Conservation (phyloP, 2,329 filamentous ascomycete genomes). For the Lecanicillium sp. region DNA sequence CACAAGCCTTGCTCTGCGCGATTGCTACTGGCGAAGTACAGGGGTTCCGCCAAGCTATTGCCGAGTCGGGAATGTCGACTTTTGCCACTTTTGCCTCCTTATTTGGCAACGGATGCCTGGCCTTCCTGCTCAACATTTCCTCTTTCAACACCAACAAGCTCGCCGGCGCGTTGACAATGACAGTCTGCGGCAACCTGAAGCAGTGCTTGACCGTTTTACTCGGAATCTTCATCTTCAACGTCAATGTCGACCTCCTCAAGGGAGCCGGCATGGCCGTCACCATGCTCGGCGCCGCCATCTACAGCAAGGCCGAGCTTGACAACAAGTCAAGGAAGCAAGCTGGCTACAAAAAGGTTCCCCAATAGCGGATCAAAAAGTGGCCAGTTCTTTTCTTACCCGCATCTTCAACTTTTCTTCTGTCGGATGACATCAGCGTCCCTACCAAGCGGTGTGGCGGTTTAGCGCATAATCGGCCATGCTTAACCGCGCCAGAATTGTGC, state of each 20-base stretch:
- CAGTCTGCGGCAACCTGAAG: slow-evolving; percentile 54
- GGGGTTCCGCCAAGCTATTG: slow-evolving; percentile 32
- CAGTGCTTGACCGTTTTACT: slow-evolving; percentile 51
- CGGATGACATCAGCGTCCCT: too few relatives aligned
- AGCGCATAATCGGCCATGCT: too few relatives aligned
- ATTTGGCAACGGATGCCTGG: slow-evolving; percentile 46
- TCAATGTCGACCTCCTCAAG: slow-evolving; percentile 45
- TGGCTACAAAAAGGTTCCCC: slow-evolving; percentile 29
- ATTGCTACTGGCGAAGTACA: slow-evolving; percentile 46
- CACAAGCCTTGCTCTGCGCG: slow-evolving; percentile 49
- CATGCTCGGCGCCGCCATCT: slow-evolving; percentile 49
- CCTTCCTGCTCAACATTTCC: slow-evolving; percentile 50
- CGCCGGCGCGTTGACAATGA: slow-evolving; percentile 53
- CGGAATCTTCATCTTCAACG: slow-evolving; percentile 47
- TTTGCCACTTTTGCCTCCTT: slow-evolving; percentile 35
- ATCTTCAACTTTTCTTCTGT: not conserved
- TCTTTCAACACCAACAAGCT: slow-evolving; percentile 54
- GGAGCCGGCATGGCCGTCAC: slow-evolving; percentile 51
- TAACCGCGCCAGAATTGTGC: too few relatives aligned
- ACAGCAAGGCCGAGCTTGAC: slow-evolving; percentile 52
- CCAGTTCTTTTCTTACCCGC: not conserved
- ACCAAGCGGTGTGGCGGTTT: not conserved
- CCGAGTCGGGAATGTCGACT: slow-evolving; percentile 30
- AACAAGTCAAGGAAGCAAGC: slow-evolving; percentile 33
- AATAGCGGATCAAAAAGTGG: slow-evolving; percentile 9